Percentiles rank a stretch among this genome's conserved stretches.
Conservation (phyloP, 139 green algal genomes). For the Chlamydomonas sp. region DNA sequence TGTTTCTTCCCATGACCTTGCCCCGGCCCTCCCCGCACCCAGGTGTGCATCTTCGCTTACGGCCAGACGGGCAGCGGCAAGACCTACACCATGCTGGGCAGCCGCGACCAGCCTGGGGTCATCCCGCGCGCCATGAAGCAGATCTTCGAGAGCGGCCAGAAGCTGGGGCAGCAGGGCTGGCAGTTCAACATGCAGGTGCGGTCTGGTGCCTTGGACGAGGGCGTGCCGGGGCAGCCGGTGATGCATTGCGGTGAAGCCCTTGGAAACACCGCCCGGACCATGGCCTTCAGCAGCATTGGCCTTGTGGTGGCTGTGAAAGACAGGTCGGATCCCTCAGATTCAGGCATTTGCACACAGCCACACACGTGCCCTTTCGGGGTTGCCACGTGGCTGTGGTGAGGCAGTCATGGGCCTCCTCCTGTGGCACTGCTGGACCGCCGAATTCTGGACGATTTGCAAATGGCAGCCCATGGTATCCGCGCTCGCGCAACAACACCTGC, state of each 20-base stretch:
- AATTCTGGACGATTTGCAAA: no score
- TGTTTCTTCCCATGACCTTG: neutral
- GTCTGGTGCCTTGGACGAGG: neutral
- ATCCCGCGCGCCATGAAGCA: conserved; percentile 86
- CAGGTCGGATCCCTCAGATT: no score
- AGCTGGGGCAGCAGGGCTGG: conserved; percentile 82
- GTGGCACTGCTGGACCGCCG: no score
- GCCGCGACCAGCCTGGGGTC: conserved; percentile 74
- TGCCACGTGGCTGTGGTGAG: no score
- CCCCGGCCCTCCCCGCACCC: neutral
- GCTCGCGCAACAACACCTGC: neutral
- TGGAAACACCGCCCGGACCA: no score
- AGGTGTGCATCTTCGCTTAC: conserved; percentile 94
- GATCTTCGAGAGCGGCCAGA: conserved; percentile 56
- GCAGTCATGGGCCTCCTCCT: no score
- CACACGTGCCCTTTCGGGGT: no score
- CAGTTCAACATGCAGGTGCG: conserved; percentile 83
- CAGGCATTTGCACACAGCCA: no score
- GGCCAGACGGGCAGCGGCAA: conserved; percentile 91
- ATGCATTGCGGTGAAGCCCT: no score
- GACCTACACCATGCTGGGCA: conserved; percentile 89
- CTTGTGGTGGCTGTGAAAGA: no score
- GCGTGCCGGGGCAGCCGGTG: neutral
- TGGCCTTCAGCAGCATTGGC: no score
- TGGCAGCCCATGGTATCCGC: no score